Conservation (phyloP, 1,284 basidiomycete genomes). For the Gymnopus androsaceus region DNA sequence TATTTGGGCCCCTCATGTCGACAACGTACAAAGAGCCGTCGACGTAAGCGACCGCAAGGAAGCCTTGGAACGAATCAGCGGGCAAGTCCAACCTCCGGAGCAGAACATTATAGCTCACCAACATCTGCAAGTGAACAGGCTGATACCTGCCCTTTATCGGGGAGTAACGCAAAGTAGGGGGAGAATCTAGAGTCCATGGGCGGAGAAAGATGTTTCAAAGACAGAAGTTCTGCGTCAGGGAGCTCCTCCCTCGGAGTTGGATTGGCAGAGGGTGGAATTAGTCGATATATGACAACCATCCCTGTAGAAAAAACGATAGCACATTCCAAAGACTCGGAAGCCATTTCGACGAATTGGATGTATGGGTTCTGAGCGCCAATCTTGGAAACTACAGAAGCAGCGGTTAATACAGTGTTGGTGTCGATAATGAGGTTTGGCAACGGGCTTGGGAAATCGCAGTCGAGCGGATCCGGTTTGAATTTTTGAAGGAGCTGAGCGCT, state of each 20-base stretch:
- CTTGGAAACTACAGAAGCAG: slow-evolving; percentile 41
- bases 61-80: slow-evolving; percentile 47
- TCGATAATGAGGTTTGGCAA: slow-evolving; percentile 68
- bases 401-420: slow-evolving; percentile 48
- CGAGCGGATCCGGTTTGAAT: slow-evolving; percentile 44
- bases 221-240: slow-evolving; percentile 47
- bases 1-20: slow-evolving; percentile 71
- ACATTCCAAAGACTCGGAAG: slow-evolving; percentile 68
- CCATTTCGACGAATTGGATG: slow-evolving; percentile 60
- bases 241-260: slow-evolving; percentile 26
- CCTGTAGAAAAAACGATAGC: slow-evolving; percentile 64
- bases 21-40: slow-evolving; percentile 63
- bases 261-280: slow-evolving; percentile 37
- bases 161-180: slow-evolving; percentile 63
- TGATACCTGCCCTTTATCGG: slow-evolving; percentile 50
- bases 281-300: slow-evolving; percentile 65
- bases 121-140: slow-evolving; percentile 68
- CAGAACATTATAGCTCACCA: slow-evolving; percentile 46
- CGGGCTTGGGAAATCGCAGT: slow-evolving; percentile 60
- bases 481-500: slow-evolving; percentile 67
- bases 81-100: background rate
- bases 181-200: slow-evolving; percentile 48
- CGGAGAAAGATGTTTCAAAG: slow-evolving; percentile 46
- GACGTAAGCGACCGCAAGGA: slow-evolving; percentile 69
- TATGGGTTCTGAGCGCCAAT: slow-evolving; percentile 35